Base-by-base conservation (phyloP, 805 yeast genomes). In the Yarrowia divulgata region DNA sequence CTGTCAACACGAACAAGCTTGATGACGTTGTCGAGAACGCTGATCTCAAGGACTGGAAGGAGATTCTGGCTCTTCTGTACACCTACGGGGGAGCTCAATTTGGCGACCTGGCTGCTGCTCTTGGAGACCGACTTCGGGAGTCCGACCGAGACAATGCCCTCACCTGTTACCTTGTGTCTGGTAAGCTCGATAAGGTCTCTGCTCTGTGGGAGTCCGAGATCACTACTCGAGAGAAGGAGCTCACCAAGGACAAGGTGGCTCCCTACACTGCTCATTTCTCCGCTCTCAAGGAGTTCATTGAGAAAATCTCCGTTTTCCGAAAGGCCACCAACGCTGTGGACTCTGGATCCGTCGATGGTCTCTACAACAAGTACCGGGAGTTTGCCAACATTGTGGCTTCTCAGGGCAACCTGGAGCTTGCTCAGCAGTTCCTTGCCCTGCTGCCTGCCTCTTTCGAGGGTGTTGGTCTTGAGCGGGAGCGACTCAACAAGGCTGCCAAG, bases 151-250 rank as follows among this genome's bases (percentile, higher is more conserved):
- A 88, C 74, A 85, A 88, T 76, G 97, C 99, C 1, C 81, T 94
- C 57, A 78, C 85, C 42, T 87, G 93, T 72, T 95, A 88, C 77
- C 82, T 92, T 72, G 90, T 92, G 23, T 97, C 97, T 39, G 85
- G 87, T 54, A 88, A 95, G 4, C 82, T 93, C 67, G 96, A 90
- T 71, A 90, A 88, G 75, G 88, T 92, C 58, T 86, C 97, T 5
- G 78, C 81, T 13, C 85, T 95, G 72, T 95, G 99, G 99, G 84
- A 91, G 67, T 81, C 86, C 35, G 99, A 95, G 78, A 81, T 90
- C 74, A 79, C 83, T 60, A 75, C 81, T 0, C 75, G 80, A 37
- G 88, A 86, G 72, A 78, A 80, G 10, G 77, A 81, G 50, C 60
- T 67, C 10, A 71, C 71, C 18, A 55, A 71, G 32, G 77, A 78